These are phyloP conservation scores for Heracleum sosnowskyi DNA, from an alignment of 129 eudicot species.

Conservation along the genomic window DNA sequence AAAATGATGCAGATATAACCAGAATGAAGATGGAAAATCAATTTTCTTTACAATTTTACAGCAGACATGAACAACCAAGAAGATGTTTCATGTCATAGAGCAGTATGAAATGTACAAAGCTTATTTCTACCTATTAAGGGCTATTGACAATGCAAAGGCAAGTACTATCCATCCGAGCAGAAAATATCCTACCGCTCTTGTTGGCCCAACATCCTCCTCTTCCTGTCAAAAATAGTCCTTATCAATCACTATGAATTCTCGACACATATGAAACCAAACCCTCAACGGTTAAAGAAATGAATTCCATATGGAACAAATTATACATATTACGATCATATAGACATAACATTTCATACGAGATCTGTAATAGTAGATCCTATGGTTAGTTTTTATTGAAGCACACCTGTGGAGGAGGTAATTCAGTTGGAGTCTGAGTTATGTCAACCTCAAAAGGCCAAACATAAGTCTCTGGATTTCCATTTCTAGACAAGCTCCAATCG, in stretches of 20 bases:
- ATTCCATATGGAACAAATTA: neutral
- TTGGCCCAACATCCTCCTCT: slow-evolving; percentile 71
- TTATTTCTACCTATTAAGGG: slow-evolving; percentile 35
- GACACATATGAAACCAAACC: neutral
- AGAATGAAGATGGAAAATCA: neutral
- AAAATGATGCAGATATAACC: neutral
- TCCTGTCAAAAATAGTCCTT: slow-evolving; percentile 36
- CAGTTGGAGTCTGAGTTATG: slow-evolving; percentile 34
- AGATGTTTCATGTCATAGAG: neutral
- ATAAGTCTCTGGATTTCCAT: slow-evolving; percentile 50
- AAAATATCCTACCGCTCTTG: slow-evolving; percentile 65
- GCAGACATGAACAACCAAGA: neutral
- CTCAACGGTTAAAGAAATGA: neutral
- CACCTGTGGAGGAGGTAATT: slow-evolving; percentile 62
- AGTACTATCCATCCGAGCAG: slow-evolving; percentile 50
- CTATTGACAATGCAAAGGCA: slow-evolving; percentile 29
- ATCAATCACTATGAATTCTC: neutral
- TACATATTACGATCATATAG: neutral
- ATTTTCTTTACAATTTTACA: neutral
- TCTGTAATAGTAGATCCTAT: neutral
- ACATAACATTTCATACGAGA: neutral
- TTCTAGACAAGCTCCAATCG: slow-evolving; percentile 90
- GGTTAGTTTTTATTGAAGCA: neutral
- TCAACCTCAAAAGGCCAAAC: slow-evolving; percentile 87
- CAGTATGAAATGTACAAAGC: neutral